Evolutionary conservation across 1,284 basidiomycete genomes (phyloP), one percentile per base, ranked within the genome.

Genomic region (Athelia psychrophila): DNA sequence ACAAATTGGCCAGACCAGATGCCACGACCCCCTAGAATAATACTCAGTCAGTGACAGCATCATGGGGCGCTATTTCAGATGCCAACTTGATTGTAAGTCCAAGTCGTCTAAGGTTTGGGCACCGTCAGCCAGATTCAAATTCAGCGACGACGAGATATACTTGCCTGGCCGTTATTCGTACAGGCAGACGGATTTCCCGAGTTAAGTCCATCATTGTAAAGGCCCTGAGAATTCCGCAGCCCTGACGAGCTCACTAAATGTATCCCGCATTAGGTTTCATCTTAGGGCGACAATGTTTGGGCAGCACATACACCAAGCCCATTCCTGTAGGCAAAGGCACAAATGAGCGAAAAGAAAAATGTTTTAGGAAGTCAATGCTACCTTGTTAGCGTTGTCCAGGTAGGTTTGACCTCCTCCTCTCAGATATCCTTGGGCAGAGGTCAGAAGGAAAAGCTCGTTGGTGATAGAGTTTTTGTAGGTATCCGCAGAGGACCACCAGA

Each of bases 391-490:
- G 56, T 81, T 80, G 42, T 67, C 62, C 23, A 80, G 69, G 57
- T 77, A 77, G 0, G 64, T 62, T 23, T 65, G 57, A 23, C 71
- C 68, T 1, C 62, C 50, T 36, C 63, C 71, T 49, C 76, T 66
- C 42, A 74, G 55, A 59, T 75, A 80, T 12, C 74, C 77, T 35
- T 64, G 54, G 3, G 79, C 78, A 1, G 80, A 81, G 12, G 73
- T 68, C 38, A 74, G 64, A 19, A 82, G 66, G 65, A 79, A 82
- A 9, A 81, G 67, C 51, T 81, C 71, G 55, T 82, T 82, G 19
- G 80, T 82, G 52, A 82, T 75, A 5, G 80, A 77, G 52, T 81
- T 81, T 65, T 82, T 82, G 68, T 82, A 81, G 0, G 69, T 75
- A 57, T 77, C 75, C 19, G 68, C 77, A 8, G 70, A 72, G 13